Evolutionary conservation across 176 grass and related monocot species (phyloP).

Genomic region (Leersia perrieri): DNA sequence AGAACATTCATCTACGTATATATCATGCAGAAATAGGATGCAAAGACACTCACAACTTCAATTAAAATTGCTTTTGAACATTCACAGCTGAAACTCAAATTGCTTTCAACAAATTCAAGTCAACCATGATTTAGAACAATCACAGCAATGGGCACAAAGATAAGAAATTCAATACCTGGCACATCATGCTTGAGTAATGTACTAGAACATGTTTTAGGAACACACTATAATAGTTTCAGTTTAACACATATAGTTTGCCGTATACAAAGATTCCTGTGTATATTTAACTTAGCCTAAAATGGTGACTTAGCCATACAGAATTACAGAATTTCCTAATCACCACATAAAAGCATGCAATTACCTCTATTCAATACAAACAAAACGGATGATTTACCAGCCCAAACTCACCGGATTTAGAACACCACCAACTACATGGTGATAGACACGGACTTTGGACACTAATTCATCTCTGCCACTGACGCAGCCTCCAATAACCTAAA

Average conservation of each 20-base stretch:
- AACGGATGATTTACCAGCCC: background rate
- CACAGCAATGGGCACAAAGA: background rate
- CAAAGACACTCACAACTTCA: background rate
- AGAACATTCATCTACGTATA: background rate
- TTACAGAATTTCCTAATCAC: background rate
- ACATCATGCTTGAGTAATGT: background rate
- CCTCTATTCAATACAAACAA: background rate
- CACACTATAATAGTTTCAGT: background rate
- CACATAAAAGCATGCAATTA: background rate
- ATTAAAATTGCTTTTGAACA: background rate
- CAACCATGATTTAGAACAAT: background rate
- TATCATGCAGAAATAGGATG: background rate
- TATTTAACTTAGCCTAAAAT: background rate
- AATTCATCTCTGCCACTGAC: conserved; percentile 71
- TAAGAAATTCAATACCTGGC: background rate
- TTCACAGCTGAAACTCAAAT: background rate
- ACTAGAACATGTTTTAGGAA: background rate
- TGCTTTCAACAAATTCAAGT: background rate
- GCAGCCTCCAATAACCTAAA: conserved; percentile 77
- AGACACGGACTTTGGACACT: conserved; percentile 67
- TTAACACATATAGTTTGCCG: background rate
- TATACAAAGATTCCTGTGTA: background rate
- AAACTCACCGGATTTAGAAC: conserved; percentile 81
- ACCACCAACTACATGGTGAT: conserved; percentile 90
- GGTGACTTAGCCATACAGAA: background rate